Evolutionary conservation across 192 early-diverging fungal species (phyloP).

Genomic region (Neocallimastix lanati): DNA sequence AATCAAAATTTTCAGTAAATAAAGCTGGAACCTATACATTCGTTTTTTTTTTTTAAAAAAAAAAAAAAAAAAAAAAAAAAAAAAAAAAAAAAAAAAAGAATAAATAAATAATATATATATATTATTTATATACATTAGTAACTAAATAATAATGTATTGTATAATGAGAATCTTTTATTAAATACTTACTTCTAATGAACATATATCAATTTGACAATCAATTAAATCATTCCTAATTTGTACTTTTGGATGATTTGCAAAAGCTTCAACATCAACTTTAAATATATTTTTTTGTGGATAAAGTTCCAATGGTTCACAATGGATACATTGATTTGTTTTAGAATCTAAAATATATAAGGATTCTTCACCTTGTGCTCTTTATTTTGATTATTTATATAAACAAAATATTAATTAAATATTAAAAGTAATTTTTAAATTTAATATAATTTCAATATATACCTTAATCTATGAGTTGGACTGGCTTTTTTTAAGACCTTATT

Average conservation of each 20-base stretch:
- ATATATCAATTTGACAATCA: conserved; percentile 84
- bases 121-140: too few relatives aligned
- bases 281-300: conserved; percentile 36
- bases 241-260: conserved; percentile 36
- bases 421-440: too few relatives aligned
- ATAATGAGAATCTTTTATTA: too few relatives aligned
- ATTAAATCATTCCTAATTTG: conserved; percentile 75
- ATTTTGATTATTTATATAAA: too few relatives aligned
- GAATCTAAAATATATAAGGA: conserved; percentile 74
- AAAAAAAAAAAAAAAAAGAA: too few relatives aligned
- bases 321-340: conserved; percentile 54
- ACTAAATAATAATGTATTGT: too few relatives aligned
- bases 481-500: background rate
- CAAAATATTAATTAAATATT: too few relatives aligned
- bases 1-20: conserved; percentile 96
- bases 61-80: too few relatives aligned
- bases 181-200: conserved; percentile 53
- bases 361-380: conserved; percentile 43
- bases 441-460: background rate
- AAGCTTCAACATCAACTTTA: conserved; percentile 30
- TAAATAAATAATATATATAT: too few relatives aligned
- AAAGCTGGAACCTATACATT: conserved; percentile 53
- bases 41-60: too few relatives aligned
- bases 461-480: background rate
- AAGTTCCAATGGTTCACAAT: conserved; percentile 48